A percentile compares a stretch with the other conserved stretches of the same genome.
Conservation (phyloP, 805 yeast species). For the Clavispora fructus region DNA sequence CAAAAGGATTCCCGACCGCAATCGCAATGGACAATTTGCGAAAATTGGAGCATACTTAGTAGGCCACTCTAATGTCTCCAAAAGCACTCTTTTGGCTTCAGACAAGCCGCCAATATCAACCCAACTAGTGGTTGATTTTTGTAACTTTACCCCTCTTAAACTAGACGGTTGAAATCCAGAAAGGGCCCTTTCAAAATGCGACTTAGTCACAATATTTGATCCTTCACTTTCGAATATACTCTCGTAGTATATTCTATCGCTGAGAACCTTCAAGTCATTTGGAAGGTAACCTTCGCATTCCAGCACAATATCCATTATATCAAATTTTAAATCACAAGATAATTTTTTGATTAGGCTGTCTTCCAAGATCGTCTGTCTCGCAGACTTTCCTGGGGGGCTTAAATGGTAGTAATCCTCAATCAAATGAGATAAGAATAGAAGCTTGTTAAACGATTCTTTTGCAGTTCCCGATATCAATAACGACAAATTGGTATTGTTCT, state of each 20-base stretch:
- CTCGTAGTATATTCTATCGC: constrained; percentile 65
- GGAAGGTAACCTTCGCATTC: constrained; percentile 92
- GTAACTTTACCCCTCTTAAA: constrained; percentile 79
- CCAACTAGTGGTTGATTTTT: constrained; percentile 76
- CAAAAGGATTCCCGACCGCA: constrained; percentile 82
- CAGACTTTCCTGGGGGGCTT: constrained; percentile 63
- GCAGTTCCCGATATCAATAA: constrained; percentile 60
- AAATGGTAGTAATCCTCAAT: constrained; percentile 59
- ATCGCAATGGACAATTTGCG: constrained; percentile 75
- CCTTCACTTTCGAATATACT: constrained; percentile 18
- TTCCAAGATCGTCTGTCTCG: constrained; percentile 45
- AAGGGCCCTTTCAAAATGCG: constrained; percentile 52
- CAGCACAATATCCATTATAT: constrained; percentile 41
- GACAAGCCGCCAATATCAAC: constrained; percentile 81
- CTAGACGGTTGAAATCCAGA: constrained; percentile 73
- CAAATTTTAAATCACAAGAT: constrained; percentile 32
- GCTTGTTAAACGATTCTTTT: constrained; percentile 58
- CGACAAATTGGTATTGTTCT: constrained; percentile 44
- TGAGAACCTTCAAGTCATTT: constrained; percentile 65
- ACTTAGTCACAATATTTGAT: constrained; percentile 18
- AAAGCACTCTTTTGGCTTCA: constrained; percentile 66
- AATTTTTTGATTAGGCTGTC: constrained; percentile 29
- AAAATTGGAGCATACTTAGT: constrained; percentile 95
- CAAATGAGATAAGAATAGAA: constrained; percentile 62
- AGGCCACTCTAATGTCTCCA: constrained; percentile 96